Evolutionary conservation across 2,329 filamentous ascomycete species (phyloP), one percentile per base, ranked within the genome.

Genomic region (Colletotrichum australisinense): DNA sequence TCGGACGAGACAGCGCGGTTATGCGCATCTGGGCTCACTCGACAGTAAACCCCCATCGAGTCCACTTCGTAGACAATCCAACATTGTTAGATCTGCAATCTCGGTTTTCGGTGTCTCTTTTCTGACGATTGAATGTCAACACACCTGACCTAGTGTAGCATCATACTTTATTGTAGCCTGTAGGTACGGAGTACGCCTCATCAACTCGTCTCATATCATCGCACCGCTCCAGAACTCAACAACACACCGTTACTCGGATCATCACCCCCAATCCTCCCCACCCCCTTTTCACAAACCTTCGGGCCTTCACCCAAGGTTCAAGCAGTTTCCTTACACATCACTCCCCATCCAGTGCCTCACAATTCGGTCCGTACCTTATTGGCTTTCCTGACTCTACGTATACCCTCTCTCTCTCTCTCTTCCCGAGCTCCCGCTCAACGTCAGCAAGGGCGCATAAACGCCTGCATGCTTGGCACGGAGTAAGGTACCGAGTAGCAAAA

Each of bases 21-120:
- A 57, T 57, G 67, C 63, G 49, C 35, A 49, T 68, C 65, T 59
- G 67, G 67, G 59, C 60, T 69, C 67, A 64, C 67, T 56, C 12
- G 28, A 56, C 9, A 28, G 5, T 19, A 16, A 56, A 24, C 19
- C 42, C 42, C 38, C 49, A 53, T 53, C n/a, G 3, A 55, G 5
- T 24, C 49, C 26, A 28, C 26, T 28, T 28, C 26, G 26, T 24
- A 4, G 9, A 24, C 22, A 53, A 6, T 26, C 52, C 26, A 14
- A 55, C 52, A 55, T 26, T 26, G 30, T 52, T 49, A 57, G 59
- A 62, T 56, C 56, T 46, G 35, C 63, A 38, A 22, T 56, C 22
- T 55, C 52, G 49, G 58, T 57, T 32, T 24, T 71, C 26, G 26
- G 63, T 49, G 19, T 26, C 19, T 53, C 30, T 35, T 1, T 65